Percentiles rank a stretch among this genome's conserved stretches.
These are phyloP conservation scores for Forsythia suspensa DNA, from an alignment of 257 asterid genomes.

Conservation along the genomic window DNA sequence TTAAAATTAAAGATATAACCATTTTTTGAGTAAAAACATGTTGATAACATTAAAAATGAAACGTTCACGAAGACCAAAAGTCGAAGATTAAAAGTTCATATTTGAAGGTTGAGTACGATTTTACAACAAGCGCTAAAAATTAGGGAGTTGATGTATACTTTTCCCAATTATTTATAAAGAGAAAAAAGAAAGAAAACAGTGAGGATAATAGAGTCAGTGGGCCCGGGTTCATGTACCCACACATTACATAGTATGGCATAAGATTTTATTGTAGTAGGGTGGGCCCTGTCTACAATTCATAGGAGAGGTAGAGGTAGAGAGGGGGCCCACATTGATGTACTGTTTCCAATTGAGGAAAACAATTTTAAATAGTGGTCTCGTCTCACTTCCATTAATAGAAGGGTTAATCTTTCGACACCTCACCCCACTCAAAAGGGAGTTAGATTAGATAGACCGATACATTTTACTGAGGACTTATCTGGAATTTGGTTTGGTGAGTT, in stretches of 20 bases:
- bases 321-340: constrained; percentile 29
- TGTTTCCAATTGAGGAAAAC: constrained; percentile 32
- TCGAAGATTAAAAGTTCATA: too few relatives aligned
- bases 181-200: not conserved
- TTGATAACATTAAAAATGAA: too few relatives aligned
- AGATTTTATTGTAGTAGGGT: not conserved
- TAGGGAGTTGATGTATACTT: too few relatives aligned
- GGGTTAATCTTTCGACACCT: constrained; percentile 17
- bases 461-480: constrained; percentile 14
- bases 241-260: not conserved
- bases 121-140: too few relatives aligned
- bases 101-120: too few relatives aligned
- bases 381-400: constrained; percentile 34
- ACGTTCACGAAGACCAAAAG: too few relatives aligned
- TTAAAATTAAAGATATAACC: too few relatives aligned
- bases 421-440: not conserved
- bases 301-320: constrained; percentile 15
- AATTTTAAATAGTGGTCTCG: constrained; percentile 21
- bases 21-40: too few relatives aligned
- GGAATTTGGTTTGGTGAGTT: constrained; percentile 1
- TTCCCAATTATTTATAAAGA: not conserved
- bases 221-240: not conserved
- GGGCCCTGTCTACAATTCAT: not conserved
- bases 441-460: constrained; percentile 1
- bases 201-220: not conserved